Conservation (phyloP, 768 basidiomycete genomes). For the Lenzites betulinus region DNA sequence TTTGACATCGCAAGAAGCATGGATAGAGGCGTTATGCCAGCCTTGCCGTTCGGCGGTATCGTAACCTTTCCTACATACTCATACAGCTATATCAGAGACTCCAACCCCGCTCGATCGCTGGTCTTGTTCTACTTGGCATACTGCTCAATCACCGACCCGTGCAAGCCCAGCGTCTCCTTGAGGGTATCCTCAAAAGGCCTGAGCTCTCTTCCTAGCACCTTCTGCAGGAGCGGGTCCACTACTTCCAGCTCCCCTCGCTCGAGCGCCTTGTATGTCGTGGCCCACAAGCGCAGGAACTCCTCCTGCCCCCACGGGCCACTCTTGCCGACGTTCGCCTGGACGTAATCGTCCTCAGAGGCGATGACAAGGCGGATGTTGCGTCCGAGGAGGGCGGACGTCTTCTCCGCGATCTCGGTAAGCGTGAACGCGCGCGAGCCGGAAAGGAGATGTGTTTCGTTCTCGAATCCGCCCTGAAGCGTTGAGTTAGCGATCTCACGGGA, state of each 20-base stretch:
- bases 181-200: constrained; percentile 31
- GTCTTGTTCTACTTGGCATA: constrained; percentile 23
- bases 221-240: constrained; percentile 31
- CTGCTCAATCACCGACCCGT: constrained; percentile 14
- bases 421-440: constrained; percentile 29
- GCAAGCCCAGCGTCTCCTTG: constrained; percentile 22
- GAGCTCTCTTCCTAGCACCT: constrained; percentile 32
- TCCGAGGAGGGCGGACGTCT: constrained; percentile 24
- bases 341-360: constrained; percentile 32
- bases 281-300: constrained; percentile 32
- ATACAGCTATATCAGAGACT: too few species aligned
- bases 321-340: constrained; percentile 20
- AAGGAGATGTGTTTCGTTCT: constrained; percentile 33
- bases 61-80: not conserved
- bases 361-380: constrained; percentile 25
- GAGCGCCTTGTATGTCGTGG: constrained; percentile 34
- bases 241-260: constrained; percentile 32
- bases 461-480: constrained; percentile 22
- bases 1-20: too few species aligned
- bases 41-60: too few species aligned
- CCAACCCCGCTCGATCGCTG: too few species aligned
- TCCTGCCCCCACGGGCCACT: constrained; percentile 25
- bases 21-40: not conserved
- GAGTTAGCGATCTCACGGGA: not conserved
- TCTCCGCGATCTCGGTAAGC: constrained; percentile 30